These are phyloP conservation scores for Pichia nanzhaoensis DNA, from an alignment of 805 yeast species.

Conservation along the genomic window DNA sequence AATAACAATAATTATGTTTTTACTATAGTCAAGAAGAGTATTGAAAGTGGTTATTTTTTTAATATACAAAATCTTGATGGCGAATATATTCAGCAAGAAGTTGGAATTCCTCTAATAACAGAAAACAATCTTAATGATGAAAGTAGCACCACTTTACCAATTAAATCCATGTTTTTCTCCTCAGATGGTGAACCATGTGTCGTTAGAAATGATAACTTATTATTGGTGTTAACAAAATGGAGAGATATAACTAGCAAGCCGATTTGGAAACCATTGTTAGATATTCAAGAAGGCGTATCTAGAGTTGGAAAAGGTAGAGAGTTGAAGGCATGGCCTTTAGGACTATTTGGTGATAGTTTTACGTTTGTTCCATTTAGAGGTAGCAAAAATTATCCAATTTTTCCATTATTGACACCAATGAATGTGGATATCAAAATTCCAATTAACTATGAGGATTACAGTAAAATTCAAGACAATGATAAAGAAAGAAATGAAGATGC, in stretches of 20 bases:
- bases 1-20: slow-evolving; percentile 53
- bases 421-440: slow-evolving; percentile 73
- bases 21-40: slow-evolving; percentile 31
- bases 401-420: slow-evolving; percentile 80
- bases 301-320: slow-evolving; percentile 50
- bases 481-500: slow-evolving; percentile 17
- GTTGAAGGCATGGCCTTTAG: slow-evolving; percentile 84
- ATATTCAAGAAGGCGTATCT: slow-evolving; percentile 45
- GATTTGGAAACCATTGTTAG: slow-evolving; percentile 81
- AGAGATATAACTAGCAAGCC: slow-evolving; percentile 60
- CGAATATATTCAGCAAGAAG: slow-evolving; percentile 36
- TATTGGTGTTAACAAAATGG: slow-evolving; percentile 73
- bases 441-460: slow-evolving; percentile 28
- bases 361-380: slow-evolving; percentile 74
- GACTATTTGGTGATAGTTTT: slow-evolving; percentile 61
- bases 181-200: slow-evolving; percentile 87
- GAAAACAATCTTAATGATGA: slow-evolving; percentile 3
- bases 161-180: slow-evolving; percentile 73
- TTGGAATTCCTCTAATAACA: slow-evolving; percentile 35
- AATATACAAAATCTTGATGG: slow-evolving; percentile 33
- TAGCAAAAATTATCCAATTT: slow-evolving; percentile 55
- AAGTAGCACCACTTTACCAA: slow-evolving; percentile 18
- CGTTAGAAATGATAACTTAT: slow-evolving; percentile 69
- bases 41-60: slow-evolving; percentile 18
- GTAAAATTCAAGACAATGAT: slow-evolving; percentile 15